Evolutionary conservation across 768 basidiomycete species (phyloP).

Genomic region (Hericium rajendrae): DNA sequence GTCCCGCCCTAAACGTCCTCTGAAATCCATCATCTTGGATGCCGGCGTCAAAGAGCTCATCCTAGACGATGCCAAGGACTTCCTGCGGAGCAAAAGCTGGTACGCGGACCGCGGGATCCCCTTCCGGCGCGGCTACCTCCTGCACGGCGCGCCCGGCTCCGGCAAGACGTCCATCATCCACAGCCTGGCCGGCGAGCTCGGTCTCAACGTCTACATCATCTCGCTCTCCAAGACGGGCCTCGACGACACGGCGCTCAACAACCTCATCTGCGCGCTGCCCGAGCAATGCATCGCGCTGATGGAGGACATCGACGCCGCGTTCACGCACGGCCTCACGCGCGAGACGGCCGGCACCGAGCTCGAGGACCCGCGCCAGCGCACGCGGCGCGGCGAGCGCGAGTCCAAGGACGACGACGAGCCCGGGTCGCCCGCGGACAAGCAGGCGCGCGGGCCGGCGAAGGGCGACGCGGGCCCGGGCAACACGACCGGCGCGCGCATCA

Average conservation of each 20-base stretch:
- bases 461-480: background rate
- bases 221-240: conserved; percentile 54
- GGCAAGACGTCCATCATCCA: conserved; percentile 78
- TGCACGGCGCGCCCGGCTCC: conserved; percentile 67
- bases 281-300: conserved; percentile 66
- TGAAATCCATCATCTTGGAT: conserved; percentile 62
- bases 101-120: conserved; percentile 69
- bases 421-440: conserved; percentile 2
- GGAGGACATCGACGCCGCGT: conserved; percentile 81
- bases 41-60: conserved; percentile 57
- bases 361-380: conserved; percentile 9
- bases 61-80: conserved; percentile 61
- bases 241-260: conserved; percentile 50
- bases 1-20: conserved; percentile 52
- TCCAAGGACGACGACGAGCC: conserved; percentile 1
- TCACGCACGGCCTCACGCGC: conserved; percentile 35
- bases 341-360: conserved; percentile 15
- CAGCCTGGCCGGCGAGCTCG: conserved; percentile 68
- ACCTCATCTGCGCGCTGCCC: conserved; percentile 56
- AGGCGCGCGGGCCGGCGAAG: background rate
- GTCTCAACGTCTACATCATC: conserved; percentile 63
- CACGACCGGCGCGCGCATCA: conserved; percentile 28
- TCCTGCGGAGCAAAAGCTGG: conserved; percentile 61
- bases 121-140: conserved; percentile 71
- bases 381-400: conserved; percentile 18